Percentiles rank a stretch among this genome's conserved stretches.
Conservation (phyloP, 805 yeast genomes). For the Osmozyma mogii region DNA sequence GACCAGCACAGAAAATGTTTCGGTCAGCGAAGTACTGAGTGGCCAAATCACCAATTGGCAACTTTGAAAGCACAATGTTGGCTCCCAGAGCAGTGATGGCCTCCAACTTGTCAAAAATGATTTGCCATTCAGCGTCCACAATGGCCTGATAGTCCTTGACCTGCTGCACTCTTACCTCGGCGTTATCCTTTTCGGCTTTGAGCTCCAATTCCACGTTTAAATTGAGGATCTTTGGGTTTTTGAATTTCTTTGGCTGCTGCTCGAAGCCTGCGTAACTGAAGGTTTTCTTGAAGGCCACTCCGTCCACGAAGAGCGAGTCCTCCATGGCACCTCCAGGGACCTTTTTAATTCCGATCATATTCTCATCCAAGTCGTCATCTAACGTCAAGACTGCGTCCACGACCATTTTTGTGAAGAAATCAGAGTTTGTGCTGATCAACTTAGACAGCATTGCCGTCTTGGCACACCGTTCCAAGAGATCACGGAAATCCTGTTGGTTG, state of each 20-base stretch:
- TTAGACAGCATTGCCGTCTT: slow-evolving; percentile 97
- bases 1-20: slow-evolving; percentile 93
- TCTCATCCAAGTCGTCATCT: slow-evolving; percentile 82
- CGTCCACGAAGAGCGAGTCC: slow-evolving; percentile 80
- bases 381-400: slow-evolving; percentile 89
- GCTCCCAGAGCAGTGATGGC: slow-evolving; percentile 83
- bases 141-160: slow-evolving; percentile 91
- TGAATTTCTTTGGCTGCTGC: slow-evolving; percentile 88
- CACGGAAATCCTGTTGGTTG: slow-evolving; percentile 48
- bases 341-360: slow-evolving; percentile 87
- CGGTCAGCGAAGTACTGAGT: slow-evolving; percentile 97
- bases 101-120: slow-evolving; percentile 78
- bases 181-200: slow-evolving; percentile 97
- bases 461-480: slow-evolving; percentile 83
- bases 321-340: slow-evolving; percentile 96
- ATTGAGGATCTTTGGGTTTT: slow-evolving; percentile 72
- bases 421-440: slow-evolving; percentile 78
- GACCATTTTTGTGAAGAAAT: slow-evolving; percentile 90
- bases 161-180: slow-evolving; percentile 93
- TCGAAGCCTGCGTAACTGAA: slow-evolving; percentile 98
- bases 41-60: slow-evolving; percentile 98
- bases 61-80: slow-evolving; percentile 82
- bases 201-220: slow-evolving; percentile 91
- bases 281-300: slow-evolving; percentile 96
- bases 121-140: slow-evolving; percentile 99